These are phyloP conservation scores for Podila epicladia DNA, from an alignment of 192 early-diverging fungal species.

Conservation along the genomic window DNA sequence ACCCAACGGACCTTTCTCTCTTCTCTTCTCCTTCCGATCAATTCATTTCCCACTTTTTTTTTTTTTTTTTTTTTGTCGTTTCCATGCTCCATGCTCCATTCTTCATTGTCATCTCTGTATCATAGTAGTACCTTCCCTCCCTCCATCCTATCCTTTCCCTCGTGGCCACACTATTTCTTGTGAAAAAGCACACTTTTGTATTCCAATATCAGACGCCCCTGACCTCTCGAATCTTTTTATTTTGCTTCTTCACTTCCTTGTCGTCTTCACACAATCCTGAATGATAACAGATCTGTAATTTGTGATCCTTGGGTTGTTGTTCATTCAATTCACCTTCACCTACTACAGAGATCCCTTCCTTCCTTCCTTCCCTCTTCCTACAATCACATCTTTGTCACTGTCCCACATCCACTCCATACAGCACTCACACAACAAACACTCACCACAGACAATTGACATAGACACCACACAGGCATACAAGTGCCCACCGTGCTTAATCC, in stretches of 20 bases:
- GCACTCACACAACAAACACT: neutral
- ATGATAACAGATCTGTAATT: too few relatives aligned
- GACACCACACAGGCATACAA: neutral
- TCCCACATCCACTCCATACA: neutral
- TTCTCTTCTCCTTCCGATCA: neutral
- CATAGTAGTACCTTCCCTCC: neutral
- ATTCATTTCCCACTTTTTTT: neutral
- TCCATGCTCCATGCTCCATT: neutral
- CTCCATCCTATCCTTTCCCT: neutral
- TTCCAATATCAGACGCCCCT: too few relatives aligned
- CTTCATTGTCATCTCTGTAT: neutral
- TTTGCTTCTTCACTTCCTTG: neutral
- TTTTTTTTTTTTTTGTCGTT: too few relatives aligned
- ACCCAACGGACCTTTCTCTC: too few relatives aligned
- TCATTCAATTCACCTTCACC: neutral
- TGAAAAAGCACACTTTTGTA: too few relatives aligned
- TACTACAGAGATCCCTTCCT: neutral
- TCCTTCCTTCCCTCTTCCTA: neutral
- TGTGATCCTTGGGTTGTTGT: too few relatives aligned
- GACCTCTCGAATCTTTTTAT: neutral
- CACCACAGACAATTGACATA: neutral
- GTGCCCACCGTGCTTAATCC: neutral
- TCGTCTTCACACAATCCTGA: neutral
- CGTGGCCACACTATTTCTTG: too few relatives aligned
- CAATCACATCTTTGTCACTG: too few relatives aligned